Percentiles rank a stretch among this genome's conserved stretches.
These are phyloP conservation scores for Magnaporthales sp. DNA, from an alignment of 2,329 filamentous ascomycete species.

Conservation along the genomic window DNA sequence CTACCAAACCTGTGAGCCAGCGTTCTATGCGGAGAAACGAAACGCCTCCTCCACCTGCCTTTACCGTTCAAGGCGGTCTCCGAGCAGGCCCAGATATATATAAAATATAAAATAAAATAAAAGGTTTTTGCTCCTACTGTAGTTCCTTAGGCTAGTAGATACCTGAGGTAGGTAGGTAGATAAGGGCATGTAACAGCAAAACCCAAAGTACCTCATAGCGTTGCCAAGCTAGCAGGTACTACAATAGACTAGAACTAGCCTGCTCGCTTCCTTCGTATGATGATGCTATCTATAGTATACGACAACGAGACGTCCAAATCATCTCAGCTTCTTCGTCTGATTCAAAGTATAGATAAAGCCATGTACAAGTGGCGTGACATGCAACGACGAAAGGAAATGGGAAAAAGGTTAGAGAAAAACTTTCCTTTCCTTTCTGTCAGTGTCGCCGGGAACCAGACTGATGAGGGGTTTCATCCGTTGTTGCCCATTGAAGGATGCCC, in stretches of 20 bases:
- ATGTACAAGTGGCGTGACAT: background rate
- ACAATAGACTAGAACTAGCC: background rate
- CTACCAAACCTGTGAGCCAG: background rate
- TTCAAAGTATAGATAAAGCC: background rate
- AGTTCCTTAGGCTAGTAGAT: no score
- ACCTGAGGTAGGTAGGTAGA: background rate
- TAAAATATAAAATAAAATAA: background rate
- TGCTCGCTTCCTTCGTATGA: background rate
- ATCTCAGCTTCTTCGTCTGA: background rate
- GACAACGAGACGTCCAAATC: background rate
- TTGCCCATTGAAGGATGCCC: conserved; percentile 1
- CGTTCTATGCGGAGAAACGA: background rate
- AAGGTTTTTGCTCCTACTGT: no score
- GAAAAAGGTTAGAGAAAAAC: background rate
- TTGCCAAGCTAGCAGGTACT: background rate
- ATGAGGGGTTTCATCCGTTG: background rate
- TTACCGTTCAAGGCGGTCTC: background rate
- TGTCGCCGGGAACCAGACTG: background rate
- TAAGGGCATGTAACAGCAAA: background rate
- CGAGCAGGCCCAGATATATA: background rate
- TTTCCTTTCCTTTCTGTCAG: background rate
- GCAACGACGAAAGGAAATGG: background rate
- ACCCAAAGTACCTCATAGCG: background rate
- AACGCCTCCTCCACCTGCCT: background rate
- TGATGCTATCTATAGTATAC: background rate